Percentiles rank a stretch among this genome's conserved stretches.
These are phyloP conservation scores for Colletotrichum musicola DNA, from an alignment of 2,329 filamentous ascomycete genomes.

Conservation along the genomic window DNA sequence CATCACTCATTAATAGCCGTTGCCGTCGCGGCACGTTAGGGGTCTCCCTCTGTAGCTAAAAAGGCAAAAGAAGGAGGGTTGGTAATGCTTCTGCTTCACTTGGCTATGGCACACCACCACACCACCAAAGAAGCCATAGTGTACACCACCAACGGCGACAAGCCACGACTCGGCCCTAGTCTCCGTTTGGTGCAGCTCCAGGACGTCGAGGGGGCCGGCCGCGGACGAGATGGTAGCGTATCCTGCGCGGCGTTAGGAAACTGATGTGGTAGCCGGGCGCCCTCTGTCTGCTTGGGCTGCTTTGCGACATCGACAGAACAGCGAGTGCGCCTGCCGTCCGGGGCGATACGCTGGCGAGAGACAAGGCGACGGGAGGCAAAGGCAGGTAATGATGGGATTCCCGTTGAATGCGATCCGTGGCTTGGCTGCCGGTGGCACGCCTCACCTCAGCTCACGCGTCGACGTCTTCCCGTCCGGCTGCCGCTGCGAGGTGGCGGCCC, in stretches of 20 bases:
- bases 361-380: too few species aligned
- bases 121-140: neutral
- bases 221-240: neutral
- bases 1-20: neutral
- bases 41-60: neutral
- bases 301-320: neutral
- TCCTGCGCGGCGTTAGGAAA: neutral
- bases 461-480: neutral
- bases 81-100: neutral
- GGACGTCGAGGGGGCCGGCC: conserved; percentile 1
- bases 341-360: too few species aligned
- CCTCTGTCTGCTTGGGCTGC: neutral
- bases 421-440: neutral
- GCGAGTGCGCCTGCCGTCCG: neutral
- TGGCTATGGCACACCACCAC: conserved; percentile 19
- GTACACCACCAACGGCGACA: conserved; percentile 19
- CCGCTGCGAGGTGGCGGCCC: conserved; percentile 10
- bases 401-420: neutral
- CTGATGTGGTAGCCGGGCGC: neutral
- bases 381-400: neutral
- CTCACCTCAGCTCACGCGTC: neutral
- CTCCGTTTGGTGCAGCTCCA: conserved; percentile 18
- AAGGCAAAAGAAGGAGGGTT: conserved; percentile 9
- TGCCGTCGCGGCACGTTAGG: conserved; percentile 1
- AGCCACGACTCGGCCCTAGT: conserved; percentile 32